These are phyloP conservation scores for Fraxinus xanthoxyloides DNA, from an alignment of 305 asterid genomes.

Conservation along the genomic window DNA sequence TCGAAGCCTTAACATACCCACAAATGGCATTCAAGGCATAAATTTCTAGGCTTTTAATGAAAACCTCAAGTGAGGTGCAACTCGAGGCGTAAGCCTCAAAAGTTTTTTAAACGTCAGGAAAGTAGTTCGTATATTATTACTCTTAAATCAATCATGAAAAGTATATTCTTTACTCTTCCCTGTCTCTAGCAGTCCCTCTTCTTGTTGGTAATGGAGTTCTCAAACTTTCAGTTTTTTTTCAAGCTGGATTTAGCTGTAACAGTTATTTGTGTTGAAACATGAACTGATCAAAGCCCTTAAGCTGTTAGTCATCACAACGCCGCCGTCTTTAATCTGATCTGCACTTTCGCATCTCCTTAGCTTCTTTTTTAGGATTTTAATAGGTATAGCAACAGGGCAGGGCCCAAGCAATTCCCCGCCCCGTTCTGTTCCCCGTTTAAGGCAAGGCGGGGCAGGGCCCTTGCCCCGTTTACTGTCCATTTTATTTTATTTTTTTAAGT, in stretches of 20 bases:
- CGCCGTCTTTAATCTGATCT: not conserved
- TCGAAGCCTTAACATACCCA: not conserved
- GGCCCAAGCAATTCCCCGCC: too few species aligned
- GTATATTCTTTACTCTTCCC: not conserved
- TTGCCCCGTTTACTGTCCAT: too few species aligned
- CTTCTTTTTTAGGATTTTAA: slow-evolving; percentile 13
- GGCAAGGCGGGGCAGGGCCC: too few species aligned
- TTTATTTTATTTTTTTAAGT: too few species aligned
- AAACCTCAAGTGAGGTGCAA: not conserved
- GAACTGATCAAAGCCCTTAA: not conserved
- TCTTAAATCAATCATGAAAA: not conserved
- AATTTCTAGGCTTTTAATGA: not conserved
- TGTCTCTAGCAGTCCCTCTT: not conserved
- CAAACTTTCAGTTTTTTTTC: not conserved
- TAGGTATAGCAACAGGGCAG: too few species aligned
- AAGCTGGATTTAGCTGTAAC: not conserved
- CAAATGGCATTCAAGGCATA: not conserved
- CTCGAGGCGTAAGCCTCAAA: not conserved
- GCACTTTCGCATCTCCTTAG: not conserved
- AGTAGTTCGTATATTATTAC: not conserved
- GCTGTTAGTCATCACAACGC: not conserved
- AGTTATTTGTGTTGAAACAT: not conserved
- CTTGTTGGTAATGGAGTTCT: not conserved
- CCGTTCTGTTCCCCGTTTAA: too few species aligned
- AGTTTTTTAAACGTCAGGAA: not conserved